Evolutionary conservation across 1,284 basidiomycete species (phyloP).

Genomic region (Lentinus polychrous): DNA sequence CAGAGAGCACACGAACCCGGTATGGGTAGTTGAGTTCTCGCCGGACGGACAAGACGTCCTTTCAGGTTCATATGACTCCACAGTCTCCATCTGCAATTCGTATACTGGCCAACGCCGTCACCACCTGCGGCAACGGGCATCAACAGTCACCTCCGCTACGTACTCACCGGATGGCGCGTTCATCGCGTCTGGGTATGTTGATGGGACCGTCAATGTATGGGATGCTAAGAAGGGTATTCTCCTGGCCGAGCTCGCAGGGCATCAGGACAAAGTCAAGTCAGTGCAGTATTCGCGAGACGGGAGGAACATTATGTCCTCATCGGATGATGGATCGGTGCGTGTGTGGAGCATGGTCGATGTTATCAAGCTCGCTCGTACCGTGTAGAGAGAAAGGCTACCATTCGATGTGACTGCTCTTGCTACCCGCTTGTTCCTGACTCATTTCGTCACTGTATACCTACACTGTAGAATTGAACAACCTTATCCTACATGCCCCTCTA

Average conservation of each 20-base stretch:
- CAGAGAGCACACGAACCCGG: conserved; percentile 19
- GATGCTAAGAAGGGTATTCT: conserved; percentile 1
- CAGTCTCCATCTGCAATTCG: conserved; percentile 7
- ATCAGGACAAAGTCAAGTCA: conserved; percentile 20
- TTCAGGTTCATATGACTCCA: conserved; percentile 13
- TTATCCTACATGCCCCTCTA: too few species aligned
- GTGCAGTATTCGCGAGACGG: conserved; percentile 26
- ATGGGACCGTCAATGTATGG: conserved; percentile 8
- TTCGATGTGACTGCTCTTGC: too few species aligned
- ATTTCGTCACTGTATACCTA: too few species aligned
- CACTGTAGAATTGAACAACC: too few species aligned
- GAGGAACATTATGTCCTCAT: conserved; percentile 24
- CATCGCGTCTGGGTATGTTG: conserved; percentile 3
- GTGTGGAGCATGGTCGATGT: conserved; percentile 4
- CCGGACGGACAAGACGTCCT: conserved; percentile 21
- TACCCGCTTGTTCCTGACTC: too few species aligned
- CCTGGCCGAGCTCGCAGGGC: conserved; percentile 8
- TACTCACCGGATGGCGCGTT: conserved; percentile 11
- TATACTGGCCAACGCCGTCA: conserved; percentile 1
- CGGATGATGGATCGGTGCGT: conserved; percentile 27
- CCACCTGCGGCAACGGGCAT: conserved; percentile 2
- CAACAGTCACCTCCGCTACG: conserved; percentile 4
- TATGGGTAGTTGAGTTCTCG: conserved; percentile 29
- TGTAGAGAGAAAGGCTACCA: too few species aligned
- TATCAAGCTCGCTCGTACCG: neutral